Percentiles rank a stretch among this genome's conserved stretches.
These are phyloP conservation scores for Gossypium australe DNA, from an alignment of 345 rosid genomes.

Conservation along the genomic window DNA sequence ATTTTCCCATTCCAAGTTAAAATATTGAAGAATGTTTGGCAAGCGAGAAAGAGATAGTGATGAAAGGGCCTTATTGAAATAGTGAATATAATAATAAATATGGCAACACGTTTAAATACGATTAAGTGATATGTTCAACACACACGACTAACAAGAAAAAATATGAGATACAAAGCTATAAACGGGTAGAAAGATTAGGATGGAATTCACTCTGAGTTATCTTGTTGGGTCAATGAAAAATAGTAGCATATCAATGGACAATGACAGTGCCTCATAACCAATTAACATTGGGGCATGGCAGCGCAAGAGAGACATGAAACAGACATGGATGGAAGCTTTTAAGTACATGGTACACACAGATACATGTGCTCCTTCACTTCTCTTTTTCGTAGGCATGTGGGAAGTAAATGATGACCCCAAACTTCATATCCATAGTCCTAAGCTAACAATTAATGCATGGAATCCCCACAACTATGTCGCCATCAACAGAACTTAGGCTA, in stretches of 20 bases:
- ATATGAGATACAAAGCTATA: too few relatives aligned
- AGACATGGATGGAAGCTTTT: not conserved
- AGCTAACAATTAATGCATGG: not conserved
- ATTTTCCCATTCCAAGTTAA: not conserved
- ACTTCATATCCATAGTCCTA: not conserved
- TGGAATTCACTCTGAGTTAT: not conserved
- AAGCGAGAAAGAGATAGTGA: not conserved
- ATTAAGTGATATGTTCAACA: too few relatives aligned
- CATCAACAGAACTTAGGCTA: not conserved
- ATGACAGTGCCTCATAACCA: not conserved
- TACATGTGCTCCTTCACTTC: slow-evolving; percentile 4
- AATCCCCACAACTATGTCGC: not conserved
- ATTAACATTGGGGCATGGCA: not conserved
- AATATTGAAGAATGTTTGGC: not conserved
- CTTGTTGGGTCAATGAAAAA: not conserved
- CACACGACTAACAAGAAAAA: too few relatives aligned
- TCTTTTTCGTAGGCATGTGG: not conserved
- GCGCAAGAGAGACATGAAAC: not conserved
- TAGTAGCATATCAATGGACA: not conserved
- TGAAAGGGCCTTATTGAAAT: not conserved
- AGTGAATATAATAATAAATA: too few relatives aligned
- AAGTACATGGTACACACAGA: slow-evolving; percentile 1
- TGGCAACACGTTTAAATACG: too few relatives aligned
- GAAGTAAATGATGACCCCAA: not conserved
- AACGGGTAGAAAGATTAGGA: not conserved